A percentile compares a stretch with the other conserved stretches of the same genome.
Evolutionary conservation across 306 rosid species (phyloP).

Genomic region (Cotoneaster glaucophyllus): DNA sequence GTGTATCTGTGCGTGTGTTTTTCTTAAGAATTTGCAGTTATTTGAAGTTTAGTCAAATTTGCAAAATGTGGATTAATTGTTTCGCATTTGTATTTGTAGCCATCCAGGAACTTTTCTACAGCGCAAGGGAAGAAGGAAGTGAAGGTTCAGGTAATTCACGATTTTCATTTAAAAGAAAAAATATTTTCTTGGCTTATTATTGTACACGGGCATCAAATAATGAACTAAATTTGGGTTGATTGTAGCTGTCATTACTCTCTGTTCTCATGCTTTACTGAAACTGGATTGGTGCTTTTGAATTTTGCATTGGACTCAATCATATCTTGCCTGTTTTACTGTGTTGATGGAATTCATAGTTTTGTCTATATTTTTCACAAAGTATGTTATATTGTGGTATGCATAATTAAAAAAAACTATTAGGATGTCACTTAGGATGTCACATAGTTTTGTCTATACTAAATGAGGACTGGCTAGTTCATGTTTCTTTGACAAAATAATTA

Average conservation of each 20-base stretch:
- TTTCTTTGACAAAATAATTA: too few species aligned
- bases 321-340: too few species aligned
- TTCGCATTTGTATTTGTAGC: constrained; percentile 42
- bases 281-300: too few species aligned
- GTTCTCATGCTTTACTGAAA: too few species aligned
- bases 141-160: constrained; percentile 51
- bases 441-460: too few species aligned
- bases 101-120: constrained; percentile 50
- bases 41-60: not conserved
- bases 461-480: too few species aligned
- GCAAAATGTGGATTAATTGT: constrained; percentile 3
- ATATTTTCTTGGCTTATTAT: not conserved
- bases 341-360: too few species aligned
- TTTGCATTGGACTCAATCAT: too few species aligned
- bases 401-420: not conserved
- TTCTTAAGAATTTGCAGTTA: not conserved
- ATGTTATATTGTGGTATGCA: too few species aligned
- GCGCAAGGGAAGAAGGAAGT: constrained; percentile 44
- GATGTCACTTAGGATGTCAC: not conserved
- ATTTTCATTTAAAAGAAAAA: not conserved
- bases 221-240: too few species aligned
- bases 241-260: too few species aligned
- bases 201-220: not conserved
- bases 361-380: too few species aligned
- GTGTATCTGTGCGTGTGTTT: not conserved